These are phyloP conservation scores for Dioszegia hungarica DNA, from an alignment of 768 basidiomycete genomes.

Conservation along the genomic window DNA sequence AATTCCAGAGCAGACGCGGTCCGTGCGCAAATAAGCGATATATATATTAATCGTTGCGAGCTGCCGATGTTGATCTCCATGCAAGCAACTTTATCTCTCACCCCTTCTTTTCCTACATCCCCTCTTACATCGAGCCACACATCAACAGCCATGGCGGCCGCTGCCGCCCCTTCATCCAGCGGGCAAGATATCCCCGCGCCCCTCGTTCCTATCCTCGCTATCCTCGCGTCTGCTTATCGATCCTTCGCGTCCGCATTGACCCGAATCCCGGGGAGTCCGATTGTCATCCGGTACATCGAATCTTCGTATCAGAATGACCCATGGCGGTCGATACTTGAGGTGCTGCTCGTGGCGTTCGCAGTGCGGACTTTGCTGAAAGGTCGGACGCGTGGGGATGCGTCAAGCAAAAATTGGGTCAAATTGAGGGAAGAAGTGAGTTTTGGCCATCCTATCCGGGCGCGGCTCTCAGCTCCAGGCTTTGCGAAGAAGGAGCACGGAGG, in stretches of 20 bases:
- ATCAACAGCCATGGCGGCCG: background rate
- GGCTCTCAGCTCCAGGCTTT: too few relatives aligned
- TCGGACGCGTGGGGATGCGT: conserved; percentile 76
- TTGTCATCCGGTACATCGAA: conserved; percentile 73
- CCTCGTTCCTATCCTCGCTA: conserved; percentile 56
- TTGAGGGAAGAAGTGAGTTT: conserved; percentile 75
- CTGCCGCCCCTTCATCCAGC: background rate
- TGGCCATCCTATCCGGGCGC: too few relatives aligned
- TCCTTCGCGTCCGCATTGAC: conserved; percentile 62
- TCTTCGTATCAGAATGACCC: conserved; percentile 91
- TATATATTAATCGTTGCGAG: too few relatives aligned
- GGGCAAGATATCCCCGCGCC: conserved; percentile 34
- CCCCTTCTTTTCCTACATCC: too few relatives aligned
- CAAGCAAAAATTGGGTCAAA: conserved; percentile 81
- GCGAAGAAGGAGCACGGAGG: too few relatives aligned
- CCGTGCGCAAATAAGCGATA: too few relatives aligned
- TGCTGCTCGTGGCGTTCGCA: conserved; percentile 81
- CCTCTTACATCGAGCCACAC: background rate
- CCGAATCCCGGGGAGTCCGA: conserved; percentile 50
- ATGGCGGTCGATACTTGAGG: conserved; percentile 79
- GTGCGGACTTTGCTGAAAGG: conserved; percentile 85
- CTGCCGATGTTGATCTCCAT: too few relatives aligned
- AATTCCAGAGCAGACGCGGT: too few relatives aligned
- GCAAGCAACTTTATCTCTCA: too few relatives aligned
- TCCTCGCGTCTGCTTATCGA: conserved; percentile 61